Evolutionary conservation across 208 protist species (phyloP).

Genomic region (Spongospora subterranea): DNA sequence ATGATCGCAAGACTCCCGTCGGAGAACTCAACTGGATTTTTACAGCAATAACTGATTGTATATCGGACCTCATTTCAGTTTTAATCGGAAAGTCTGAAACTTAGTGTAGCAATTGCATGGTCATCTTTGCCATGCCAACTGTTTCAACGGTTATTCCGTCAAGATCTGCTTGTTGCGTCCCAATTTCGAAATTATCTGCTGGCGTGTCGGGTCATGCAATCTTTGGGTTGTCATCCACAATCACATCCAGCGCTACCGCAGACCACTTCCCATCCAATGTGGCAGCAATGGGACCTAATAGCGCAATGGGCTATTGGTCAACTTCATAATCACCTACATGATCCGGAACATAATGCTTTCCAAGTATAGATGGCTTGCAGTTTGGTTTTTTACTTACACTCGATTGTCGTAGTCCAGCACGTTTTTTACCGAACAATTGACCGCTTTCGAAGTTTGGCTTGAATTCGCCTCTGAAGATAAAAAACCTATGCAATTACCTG

Average conservation of each 20-base stretch:
- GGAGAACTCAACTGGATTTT: conserved; percentile 99
- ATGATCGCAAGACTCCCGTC: conserved; percentile 79
- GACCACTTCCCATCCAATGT: conserved; percentile 91
- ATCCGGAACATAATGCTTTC: conserved; percentile 11
- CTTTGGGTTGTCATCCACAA: conserved; percentile 85
- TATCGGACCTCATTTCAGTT: conserved; percentile 94
- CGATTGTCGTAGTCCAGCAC: conserved; percentile 55
- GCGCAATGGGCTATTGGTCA: conserved; percentile 57
- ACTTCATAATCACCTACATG: not conserved
- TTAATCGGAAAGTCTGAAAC: not conserved
- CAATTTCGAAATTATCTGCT: conserved; percentile 97
- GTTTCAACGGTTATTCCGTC: conserved; percentile 68
- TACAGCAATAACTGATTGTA: conserved; percentile 96
- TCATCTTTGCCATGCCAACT: conserved; percentile 61
- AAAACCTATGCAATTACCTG: conserved; percentile 93
- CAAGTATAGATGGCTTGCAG: conserved; percentile 6
- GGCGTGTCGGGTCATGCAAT: conserved; percentile 81
- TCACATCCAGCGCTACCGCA: conserved; percentile 89
- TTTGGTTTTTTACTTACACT: not conserved
- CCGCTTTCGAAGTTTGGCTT: conserved; percentile 97
- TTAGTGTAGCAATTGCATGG: not conserved
- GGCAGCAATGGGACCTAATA: conserved; percentile 77
- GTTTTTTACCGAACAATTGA: conserved; percentile 97
- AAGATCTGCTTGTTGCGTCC: conserved; percentile 87
- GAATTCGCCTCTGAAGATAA: conserved; percentile 82